A percentile compares a stretch with the other conserved stretches of the same genome.
phyloP scores from a whole-genome alignment of 768 basidiomycete species.

The Mycena capillaripes region DNA sequence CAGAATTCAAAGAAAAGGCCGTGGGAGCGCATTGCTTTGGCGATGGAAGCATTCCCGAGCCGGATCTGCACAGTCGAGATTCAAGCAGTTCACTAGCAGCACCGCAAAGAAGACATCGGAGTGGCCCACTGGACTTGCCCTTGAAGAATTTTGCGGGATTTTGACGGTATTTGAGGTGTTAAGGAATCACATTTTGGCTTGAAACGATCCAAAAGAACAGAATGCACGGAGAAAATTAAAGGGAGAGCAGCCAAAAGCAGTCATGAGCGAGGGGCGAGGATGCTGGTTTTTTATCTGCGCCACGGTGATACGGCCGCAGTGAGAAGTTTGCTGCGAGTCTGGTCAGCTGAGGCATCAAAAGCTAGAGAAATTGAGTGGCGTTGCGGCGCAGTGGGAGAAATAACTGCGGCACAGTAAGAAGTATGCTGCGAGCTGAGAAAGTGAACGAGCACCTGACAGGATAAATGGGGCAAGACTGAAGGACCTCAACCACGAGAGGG shows the following conservation, averaged over 20 bases:
- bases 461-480: too few relatives aligned
- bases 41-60: too few relatives aligned
- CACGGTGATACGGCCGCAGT: neutral
- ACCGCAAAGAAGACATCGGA: neutral
- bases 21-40: neutral
- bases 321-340: neutral
- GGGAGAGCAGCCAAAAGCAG: neutral
- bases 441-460: too few relatives aligned
- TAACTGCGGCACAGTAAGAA: too few relatives aligned
- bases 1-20: neutral
- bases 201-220: neutral
- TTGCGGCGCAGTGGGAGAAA: neutral
- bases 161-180: neutral
- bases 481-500: too few relatives aligned
- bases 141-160: neutral
- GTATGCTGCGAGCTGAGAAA: too few relatives aligned
- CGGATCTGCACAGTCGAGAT: neutral
- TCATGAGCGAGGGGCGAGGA: neutral
- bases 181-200: neutral
- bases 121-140: neutral
- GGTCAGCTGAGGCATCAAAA: neutral
- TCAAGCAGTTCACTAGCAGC: neutral
- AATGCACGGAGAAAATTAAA: neutral
- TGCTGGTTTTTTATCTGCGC: neutral
- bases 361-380: neutral